Conservation (phyloP, 129 eudicot genomes). For the Silybum marianum region DNA sequence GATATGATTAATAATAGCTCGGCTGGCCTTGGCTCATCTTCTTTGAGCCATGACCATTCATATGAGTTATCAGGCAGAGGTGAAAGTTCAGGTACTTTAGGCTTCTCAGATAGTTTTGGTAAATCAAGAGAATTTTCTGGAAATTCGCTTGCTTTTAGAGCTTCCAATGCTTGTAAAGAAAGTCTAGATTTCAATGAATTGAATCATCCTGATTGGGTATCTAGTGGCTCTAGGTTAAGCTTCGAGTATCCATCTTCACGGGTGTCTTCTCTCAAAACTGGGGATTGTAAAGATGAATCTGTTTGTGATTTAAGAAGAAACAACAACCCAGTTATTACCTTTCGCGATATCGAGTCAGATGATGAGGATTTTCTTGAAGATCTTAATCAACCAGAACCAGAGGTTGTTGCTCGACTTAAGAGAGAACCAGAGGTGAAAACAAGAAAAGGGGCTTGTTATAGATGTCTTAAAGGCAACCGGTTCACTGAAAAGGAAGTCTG, state of each 20-base stretch:
- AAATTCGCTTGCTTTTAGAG: slow-evolving; percentile 51
- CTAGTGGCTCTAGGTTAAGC: slow-evolving; percentile 77
- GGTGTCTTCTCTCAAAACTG: slow-evolving; percentile 61
- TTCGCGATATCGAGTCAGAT: slow-evolving; percentile 69
- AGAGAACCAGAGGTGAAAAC: slow-evolving; percentile 68
- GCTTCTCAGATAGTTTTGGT: slow-evolving; percentile 76
- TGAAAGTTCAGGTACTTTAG: slow-evolving; percentile 78
- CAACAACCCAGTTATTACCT: slow-evolving; percentile 49
- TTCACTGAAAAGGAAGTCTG: slow-evolving; percentile 96
- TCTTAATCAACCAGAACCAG: slow-evolving; percentile 35
- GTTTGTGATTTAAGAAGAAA: slow-evolving; percentile 49
- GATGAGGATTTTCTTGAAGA: slow-evolving; percentile 55
- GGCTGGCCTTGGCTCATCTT: slow-evolving; percentile 49
- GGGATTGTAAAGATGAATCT: slow-evolving; percentile 52
- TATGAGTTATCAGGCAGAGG: slow-evolving; percentile 58
- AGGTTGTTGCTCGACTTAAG: slow-evolving; percentile 36
- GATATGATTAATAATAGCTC: slow-evolving; percentile 54
- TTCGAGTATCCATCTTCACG: slow-evolving; percentile 77
- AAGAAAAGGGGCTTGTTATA: slow-evolving; percentile 84
- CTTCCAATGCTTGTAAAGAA: slow-evolving; percentile 53
- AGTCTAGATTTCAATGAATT: slow-evolving; percentile 56
- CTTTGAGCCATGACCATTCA: slow-evolving; percentile 50
- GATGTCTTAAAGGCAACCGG: slow-evolving; percentile 82
- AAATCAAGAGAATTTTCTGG: slow-evolving; percentile 74
- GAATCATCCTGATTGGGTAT: slow-evolving; percentile 70